phyloP scores from a whole-genome alignment of 2,329 filamentous ascomycete genomes.

The Colletotrichum limetticola region DNA sequence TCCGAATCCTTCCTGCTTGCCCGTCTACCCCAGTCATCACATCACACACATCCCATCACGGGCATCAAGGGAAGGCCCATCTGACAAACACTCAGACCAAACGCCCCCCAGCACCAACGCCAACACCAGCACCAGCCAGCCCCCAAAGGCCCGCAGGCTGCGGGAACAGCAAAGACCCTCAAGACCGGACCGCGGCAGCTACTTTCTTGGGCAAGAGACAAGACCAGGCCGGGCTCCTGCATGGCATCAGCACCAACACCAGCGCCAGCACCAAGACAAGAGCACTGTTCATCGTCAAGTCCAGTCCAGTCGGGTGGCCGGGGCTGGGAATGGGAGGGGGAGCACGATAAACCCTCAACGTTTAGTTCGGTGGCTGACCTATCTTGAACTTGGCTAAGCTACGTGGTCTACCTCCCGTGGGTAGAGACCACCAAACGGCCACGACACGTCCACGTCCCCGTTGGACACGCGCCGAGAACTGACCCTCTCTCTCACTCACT shows the following conservation, averaged over 20 bases:
- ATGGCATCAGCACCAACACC: neutral
- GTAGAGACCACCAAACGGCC: too few relatives aligned
- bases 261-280: neutral
- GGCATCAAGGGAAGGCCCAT: neutral
- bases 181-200: neutral
- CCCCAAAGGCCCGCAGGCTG: neutral
- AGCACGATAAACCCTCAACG: neutral
- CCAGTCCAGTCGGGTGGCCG: neutral
- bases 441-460: neutral
- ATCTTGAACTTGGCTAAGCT: neutral
- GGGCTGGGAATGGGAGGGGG: too few relatives aligned
- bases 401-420: neutral
- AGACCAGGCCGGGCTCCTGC: neutral
- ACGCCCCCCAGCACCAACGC: constrained; percentile 1
- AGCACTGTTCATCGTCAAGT: neutral
- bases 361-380: neutral
- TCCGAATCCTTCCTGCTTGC: neutral
- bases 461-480: neutral
- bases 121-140: constrained; percentile 2
- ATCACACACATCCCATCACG: neutral
- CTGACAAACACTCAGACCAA: neutral
- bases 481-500: neutral
- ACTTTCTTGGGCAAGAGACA: neutral
- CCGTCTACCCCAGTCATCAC: neutral
- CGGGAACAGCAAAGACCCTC: neutral